Conservation (phyloP, 345 rosid genomes). For the Hibiscus tridactylites region DNA sequence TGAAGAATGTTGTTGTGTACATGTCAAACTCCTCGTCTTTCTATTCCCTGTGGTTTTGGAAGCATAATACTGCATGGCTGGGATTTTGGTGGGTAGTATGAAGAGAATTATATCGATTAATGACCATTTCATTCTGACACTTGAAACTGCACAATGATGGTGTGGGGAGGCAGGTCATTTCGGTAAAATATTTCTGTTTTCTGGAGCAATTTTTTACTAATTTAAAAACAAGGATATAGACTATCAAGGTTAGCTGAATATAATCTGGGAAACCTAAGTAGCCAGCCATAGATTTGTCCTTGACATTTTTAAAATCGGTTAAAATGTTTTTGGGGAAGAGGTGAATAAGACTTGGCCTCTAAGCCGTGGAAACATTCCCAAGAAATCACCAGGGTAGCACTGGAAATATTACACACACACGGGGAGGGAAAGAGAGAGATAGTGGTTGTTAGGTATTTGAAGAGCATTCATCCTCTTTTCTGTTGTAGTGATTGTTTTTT, state of each 20-base stretch:
- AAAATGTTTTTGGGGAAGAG: neutral
- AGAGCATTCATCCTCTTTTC: neutral
- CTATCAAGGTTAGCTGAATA: neutral
- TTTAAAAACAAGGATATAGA: neutral
- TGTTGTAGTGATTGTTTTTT: neutral
- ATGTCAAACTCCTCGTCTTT: neutral
- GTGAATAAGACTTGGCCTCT: neutral
- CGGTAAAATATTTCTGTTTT: neutral
- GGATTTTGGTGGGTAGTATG: neutral
- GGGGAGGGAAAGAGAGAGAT: no score
- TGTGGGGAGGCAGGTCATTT: neutral
- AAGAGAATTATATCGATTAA: neutral
- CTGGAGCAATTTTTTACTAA: neutral
- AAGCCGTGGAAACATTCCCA: neutral
- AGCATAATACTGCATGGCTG: neutral
- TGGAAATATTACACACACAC: neutral
- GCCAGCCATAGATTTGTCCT: neutral
- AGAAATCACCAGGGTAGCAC: neutral
- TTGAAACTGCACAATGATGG: neutral
- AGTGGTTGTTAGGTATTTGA: neutral
- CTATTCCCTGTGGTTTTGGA: neutral
- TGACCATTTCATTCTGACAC: neutral
- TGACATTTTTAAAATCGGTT: neutral
- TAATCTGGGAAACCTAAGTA: neutral
- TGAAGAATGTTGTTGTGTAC: neutral